Evolutionary conservation across 2,329 filamentous ascomycete genomes (phyloP).

Genomic region (Onygenales sp.): DNA sequence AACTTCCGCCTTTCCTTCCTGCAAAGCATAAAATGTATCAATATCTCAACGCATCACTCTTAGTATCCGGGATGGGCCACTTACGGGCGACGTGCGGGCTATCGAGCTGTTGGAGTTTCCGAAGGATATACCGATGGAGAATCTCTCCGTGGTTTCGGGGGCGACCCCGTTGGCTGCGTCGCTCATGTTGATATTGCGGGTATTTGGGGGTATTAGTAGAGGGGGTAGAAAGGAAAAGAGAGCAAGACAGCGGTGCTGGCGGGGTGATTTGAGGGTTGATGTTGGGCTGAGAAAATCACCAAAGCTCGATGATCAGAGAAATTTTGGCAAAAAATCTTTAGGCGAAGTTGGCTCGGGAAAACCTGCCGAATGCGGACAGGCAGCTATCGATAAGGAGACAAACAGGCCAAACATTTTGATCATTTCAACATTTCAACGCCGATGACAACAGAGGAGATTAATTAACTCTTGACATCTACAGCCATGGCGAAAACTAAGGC

Average conservation of each 20-base stretch:
- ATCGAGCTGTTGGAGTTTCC: conserved; percentile 98
- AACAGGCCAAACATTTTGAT: conserved; percentile 3
- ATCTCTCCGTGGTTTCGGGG: conserved; percentile 39
- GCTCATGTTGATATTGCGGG: conserved; percentile 26
- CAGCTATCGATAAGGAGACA: background rate
- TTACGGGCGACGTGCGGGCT: conserved; percentile 64
- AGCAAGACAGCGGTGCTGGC: background rate
- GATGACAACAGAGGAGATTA: background rate
- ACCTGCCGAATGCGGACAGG: background rate
- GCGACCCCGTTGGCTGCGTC: conserved; percentile 45
- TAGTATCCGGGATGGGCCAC: conserved; percentile 12
- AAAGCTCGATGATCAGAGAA: background rate
- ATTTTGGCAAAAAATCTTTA: conserved; percentile 4
- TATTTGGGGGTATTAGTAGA: background rate
- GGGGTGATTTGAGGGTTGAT: background rate
- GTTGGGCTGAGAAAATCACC: background rate
- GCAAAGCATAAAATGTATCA: conserved; percentile 9
- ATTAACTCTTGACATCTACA: background rate
- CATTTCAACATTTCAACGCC: background rate
- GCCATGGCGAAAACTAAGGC: conserved; percentile 5
- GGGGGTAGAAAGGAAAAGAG: background rate
- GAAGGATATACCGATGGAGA: conserved; percentile 90
- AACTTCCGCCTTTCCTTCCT: conserved; percentile 91
- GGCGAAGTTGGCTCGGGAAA: conserved; percentile 1
- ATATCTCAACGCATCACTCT: conserved; percentile 4